Percentiles rank a stretch among this genome's conserved stretches.
Conservation (phyloP, 2,329 filamentous ascomycete genomes). For the Aspergillus neoniger region DNA sequence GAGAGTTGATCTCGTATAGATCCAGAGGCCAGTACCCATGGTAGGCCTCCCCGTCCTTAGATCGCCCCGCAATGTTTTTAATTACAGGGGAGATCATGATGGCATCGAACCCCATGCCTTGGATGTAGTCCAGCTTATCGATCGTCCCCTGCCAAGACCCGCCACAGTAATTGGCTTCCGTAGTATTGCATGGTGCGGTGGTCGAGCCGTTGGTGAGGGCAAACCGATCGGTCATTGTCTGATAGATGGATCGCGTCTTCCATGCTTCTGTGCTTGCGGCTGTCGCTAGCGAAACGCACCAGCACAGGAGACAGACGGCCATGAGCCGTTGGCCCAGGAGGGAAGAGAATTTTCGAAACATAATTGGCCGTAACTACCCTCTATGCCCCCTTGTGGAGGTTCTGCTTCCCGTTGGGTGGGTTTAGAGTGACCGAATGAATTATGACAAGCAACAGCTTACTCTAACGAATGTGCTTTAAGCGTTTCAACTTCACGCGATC, state of each 20-base stretch:
- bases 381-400: too few relatives aligned
- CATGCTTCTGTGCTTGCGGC: not conserved
- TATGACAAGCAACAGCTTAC: not conserved
- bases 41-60: conserved; percentile 49
- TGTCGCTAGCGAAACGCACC: not conserved
- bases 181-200: conserved; percentile 32
- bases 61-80: conserved; percentile 39
- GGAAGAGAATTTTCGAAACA: too few relatives aligned
- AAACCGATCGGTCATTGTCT: conserved; percentile 51
- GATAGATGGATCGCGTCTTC: conserved; percentile 38
- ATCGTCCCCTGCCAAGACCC: conserved; percentile 54
- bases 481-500: not conserved
- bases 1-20: conserved; percentile 50
- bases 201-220: conserved; percentile 45
- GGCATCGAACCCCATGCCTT: conserved; percentile 53
- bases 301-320: not conserved
- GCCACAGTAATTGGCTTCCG: conserved; percentile 49
- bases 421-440: not conserved
- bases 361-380: too few relatives aligned
- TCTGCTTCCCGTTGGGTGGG: too few relatives aligned
- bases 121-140: conserved; percentile 53
- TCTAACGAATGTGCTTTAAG: not conserved
- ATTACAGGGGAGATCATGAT: conserved; percentile 49
- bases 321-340: not conserved
- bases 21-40: conserved; percentile 55